Conservation (phyloP, 108 stramenopile species). For the Discostella stelligeroides region DNA sequence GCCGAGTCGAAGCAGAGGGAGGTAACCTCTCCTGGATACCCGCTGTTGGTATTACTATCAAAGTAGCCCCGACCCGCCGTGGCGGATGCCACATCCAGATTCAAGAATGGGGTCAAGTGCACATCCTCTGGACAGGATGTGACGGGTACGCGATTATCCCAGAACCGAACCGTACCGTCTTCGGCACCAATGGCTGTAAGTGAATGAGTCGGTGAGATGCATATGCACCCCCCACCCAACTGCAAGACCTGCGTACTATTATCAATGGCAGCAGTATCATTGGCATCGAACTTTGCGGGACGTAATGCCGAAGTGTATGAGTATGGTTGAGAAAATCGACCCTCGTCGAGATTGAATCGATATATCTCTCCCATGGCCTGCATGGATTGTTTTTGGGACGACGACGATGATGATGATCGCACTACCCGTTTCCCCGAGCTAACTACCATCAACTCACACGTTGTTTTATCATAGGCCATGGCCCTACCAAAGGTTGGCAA, state of each 20-base stretch:
- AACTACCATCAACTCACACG: slow-evolving; percentile 91
- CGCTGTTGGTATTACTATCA: slow-evolving; percentile 49
- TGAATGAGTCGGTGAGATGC: slow-evolving; percentile 69
- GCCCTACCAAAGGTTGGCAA: slow-evolving; percentile 95
- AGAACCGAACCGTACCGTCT: slow-evolving; percentile 89
- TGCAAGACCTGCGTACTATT: slow-evolving; percentile 32
- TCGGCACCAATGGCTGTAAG: slow-evolving; percentile 86
- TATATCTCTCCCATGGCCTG: slow-evolving; percentile 73
- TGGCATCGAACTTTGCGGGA: slow-evolving; percentile 25
- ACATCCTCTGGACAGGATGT: slow-evolving; percentile 38
- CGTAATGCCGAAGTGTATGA: slow-evolving; percentile 49
- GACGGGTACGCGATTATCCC: slow-evolving; percentile 84
- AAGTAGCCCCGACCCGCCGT: slow-evolving; percentile 77
- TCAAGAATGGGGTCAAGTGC: slow-evolving; percentile 71
- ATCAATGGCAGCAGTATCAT: slow-evolving; percentile 4
- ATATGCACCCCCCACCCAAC: slow-evolving; percentile 71
- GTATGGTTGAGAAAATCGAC: slow-evolving; percentile 91
- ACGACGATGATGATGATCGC: neutral
- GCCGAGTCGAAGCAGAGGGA: slow-evolving; percentile 83
- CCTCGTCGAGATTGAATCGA: slow-evolving; percentile 95
- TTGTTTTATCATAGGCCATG: slow-evolving; percentile 91
- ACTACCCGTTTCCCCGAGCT: slow-evolving; percentile 61
- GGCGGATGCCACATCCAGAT: slow-evolving; percentile 78
- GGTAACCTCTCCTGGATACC: slow-evolving; percentile 73
- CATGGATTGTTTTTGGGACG: neutral